Evolutionary conservation across 306 rosid species (phyloP).

Genomic region (Myrica gale): DNA sequence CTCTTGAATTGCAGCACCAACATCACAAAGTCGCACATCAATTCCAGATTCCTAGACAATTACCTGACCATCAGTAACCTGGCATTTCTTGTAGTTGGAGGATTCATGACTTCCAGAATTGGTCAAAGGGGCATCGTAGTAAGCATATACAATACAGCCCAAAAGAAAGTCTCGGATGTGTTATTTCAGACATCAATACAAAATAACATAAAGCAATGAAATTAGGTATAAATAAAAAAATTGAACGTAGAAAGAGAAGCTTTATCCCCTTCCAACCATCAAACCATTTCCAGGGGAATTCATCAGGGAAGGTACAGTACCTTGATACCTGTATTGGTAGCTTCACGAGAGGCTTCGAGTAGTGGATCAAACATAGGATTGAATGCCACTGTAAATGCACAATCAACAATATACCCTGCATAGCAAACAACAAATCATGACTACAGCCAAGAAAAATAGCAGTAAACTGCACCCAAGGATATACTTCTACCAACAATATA

Average conservation of each 20-base stretch:
- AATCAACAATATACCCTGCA: conserved; percentile 83
- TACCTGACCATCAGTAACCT: neutral
- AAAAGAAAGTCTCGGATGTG: neutral
- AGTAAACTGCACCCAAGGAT: conserved; percentile 11
- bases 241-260: neutral
- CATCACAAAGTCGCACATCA: conserved; percentile 93
- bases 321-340: conserved; percentile 92
- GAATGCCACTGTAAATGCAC: conserved; percentile 97
- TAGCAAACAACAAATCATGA: conserved; percentile 26
- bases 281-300: neutral
- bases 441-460: conserved; percentile 10
- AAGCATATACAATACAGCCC: neutral
- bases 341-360: conserved; percentile 97
- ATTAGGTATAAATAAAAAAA: neutral
- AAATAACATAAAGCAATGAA: neutral
- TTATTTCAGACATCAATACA: neutral
- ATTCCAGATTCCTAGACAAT: conserved; percentile 81
- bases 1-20: conserved; percentile 98
- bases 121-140: neutral
- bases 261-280: neutral
- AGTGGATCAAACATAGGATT: conserved; percentile 88
- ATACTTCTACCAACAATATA: conserved; percentile 13
- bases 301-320: conserved; percentile 35
- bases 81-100: neutral
- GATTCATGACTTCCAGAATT: neutral